phyloP scores from a whole-genome alignment of 1,139 yeast genomes.

The Pichia sp. region DNA sequence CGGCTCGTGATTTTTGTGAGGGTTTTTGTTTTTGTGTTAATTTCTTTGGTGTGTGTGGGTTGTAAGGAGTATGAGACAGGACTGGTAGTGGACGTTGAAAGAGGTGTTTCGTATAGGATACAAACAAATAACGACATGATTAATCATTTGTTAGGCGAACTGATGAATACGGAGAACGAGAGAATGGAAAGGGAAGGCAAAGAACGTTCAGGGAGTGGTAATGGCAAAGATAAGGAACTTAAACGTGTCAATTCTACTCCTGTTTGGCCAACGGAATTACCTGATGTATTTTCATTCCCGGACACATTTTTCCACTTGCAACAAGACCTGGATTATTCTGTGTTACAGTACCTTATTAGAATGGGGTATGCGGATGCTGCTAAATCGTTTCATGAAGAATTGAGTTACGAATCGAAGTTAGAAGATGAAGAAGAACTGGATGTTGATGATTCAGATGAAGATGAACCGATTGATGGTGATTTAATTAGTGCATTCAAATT shows the following conservation, averaged over 20 bases:
- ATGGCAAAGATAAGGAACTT: background rate
- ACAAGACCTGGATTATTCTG: constrained; percentile 8
- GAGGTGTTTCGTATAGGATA: too few relatives aligned
- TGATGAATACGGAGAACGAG: constrained; percentile 1
- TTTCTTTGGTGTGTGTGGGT: too few relatives aligned
- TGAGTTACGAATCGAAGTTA: background rate
- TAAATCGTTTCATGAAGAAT: constrained; percentile 4
- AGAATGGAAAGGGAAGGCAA: background rate
- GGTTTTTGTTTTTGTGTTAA: too few relatives aligned
- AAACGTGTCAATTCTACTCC: constrained; percentile 6
- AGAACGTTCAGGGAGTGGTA: background rate
- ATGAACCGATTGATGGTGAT: background rate
- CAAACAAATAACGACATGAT: background rate
- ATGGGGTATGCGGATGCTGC: constrained; percentile 16
- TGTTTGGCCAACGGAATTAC: constrained; percentile 12
- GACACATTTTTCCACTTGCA: constrained; percentile 14
- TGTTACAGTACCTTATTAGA: constrained; percentile 10
- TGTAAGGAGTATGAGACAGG: too few relatives aligned
- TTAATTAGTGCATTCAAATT: background rate
- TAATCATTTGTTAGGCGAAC: constrained; percentile 1
- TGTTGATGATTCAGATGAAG: background rate
- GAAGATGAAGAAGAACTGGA: background rate
- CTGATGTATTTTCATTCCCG: constrained; percentile 11
- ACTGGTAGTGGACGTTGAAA: too few relatives aligned
- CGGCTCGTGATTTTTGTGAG: too few relatives aligned